These are phyloP conservation scores for Forsythia viridissima DNA, from an alignment of 257 asterid species.

Conservation along the genomic window DNA sequence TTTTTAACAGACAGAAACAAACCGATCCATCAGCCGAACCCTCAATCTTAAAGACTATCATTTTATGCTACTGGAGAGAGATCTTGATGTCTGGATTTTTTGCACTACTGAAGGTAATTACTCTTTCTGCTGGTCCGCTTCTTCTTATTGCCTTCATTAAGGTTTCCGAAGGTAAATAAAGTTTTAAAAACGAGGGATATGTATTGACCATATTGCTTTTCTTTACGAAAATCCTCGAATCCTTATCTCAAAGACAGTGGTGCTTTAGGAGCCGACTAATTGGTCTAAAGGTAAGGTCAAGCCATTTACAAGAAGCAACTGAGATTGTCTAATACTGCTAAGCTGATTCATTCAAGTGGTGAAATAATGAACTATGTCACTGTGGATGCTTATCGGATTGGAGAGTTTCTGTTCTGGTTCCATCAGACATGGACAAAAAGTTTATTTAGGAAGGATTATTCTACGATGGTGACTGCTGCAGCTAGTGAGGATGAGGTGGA, in stretches of 20 bases:
- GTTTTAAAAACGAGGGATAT: slow-evolving; percentile 61
- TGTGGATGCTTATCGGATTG: slow-evolving; percentile 87
- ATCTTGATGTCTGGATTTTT: slow-evolving; percentile 74
- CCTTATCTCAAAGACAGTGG: slow-evolving; percentile 91
- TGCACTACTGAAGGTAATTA: slow-evolving; percentile 65
- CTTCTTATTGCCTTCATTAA: slow-evolving; percentile 80
- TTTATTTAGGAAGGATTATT: too few relatives aligned
- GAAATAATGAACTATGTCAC: slow-evolving; percentile 89
- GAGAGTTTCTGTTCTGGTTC: slow-evolving; percentile 89
- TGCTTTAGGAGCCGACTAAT: slow-evolving; percentile 72
- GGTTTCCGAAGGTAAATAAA: slow-evolving; percentile 75
- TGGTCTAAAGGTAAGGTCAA: slow-evolving; percentile 76
- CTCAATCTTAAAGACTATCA: slow-evolving; percentile 58
- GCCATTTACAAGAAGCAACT: slow-evolving; percentile 79
- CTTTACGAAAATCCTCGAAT: slow-evolving; percentile 65
- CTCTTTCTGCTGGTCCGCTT: slow-evolving; percentile 81
- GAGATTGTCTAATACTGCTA: slow-evolving; percentile 73
- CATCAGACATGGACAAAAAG: slow-evolving; percentile 95
- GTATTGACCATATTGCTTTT: slow-evolving; percentile 63
- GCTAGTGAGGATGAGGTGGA: too few relatives aligned
- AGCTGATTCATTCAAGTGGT: slow-evolving; percentile 71
- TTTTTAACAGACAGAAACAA: slow-evolving; percentile 45
- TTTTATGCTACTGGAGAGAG: slow-evolving; percentile 64
- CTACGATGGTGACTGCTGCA: too few relatives aligned
- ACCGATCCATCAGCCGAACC: slow-evolving; percentile 41